Conservation (phyloP, 208 protist genomes). For the Acanthamoeba healyi region DNA sequence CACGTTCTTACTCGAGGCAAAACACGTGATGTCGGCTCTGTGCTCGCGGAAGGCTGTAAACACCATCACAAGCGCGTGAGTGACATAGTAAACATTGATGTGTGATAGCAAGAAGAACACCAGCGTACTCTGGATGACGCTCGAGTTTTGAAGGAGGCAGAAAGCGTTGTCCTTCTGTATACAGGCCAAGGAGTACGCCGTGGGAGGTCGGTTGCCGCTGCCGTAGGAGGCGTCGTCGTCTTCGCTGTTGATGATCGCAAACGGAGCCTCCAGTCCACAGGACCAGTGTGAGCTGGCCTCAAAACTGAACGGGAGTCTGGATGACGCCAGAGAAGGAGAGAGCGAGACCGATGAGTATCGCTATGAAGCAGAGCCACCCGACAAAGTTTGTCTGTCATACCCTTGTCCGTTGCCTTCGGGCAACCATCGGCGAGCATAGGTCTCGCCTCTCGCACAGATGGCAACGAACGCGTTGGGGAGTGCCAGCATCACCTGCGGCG, state of each 20-base stretch:
- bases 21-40: constrained; percentile 30
- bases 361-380: no score
- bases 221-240: neutral
- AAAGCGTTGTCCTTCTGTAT: constrained; percentile 49
- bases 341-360: no score
- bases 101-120: neutral
- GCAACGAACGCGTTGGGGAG: constrained; percentile 1
- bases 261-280: constrained; percentile 27
- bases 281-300: neutral
- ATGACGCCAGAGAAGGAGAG: no score
- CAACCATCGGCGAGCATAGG: neutral
- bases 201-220: neutral
- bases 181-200: neutral
- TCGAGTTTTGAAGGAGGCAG: constrained; percentile 45
- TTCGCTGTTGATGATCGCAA: constrained; percentile 11
- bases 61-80: no score
- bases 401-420: constrained; percentile 29
- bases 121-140: constrained; percentile 32
- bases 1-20: constrained; percentile 16
- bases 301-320: constrained; percentile 1
- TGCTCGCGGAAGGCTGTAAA: constrained; percentile 24
- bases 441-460: constrained; percentile 9
- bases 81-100: neutral
- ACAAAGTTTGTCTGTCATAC: no score
- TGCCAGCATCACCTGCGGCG: neutral